Evolutionary conservation across 306 rosid genomes (phyloP).

Genomic region (Prunus fruticosa): DNA sequence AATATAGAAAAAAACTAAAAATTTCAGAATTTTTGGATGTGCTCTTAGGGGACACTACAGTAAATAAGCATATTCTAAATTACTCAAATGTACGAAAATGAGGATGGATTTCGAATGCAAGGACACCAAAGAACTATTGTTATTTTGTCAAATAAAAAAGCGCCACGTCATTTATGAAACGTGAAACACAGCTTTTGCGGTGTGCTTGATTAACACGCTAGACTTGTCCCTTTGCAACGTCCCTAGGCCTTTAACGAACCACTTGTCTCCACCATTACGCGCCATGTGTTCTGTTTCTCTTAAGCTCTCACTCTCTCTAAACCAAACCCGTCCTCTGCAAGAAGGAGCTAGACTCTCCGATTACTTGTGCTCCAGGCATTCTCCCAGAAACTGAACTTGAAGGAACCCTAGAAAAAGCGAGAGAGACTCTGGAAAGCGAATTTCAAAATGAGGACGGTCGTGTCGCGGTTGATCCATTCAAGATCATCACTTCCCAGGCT

Average conservation of each 20-base stretch:
- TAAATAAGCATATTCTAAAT: no score
- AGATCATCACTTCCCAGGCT: conserved; percentile 48
- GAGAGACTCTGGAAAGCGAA: not conserved
- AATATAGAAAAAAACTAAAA: no score
- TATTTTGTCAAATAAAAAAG: not conserved
- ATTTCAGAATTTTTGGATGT: no score
- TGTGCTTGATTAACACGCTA: not conserved
- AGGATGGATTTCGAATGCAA: not conserved
- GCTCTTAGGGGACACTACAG: no score
- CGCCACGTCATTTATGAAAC: not conserved
- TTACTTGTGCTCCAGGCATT: conserved; percentile 2
- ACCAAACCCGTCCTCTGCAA: not conserved
- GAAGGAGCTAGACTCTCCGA: conserved; percentile 4
- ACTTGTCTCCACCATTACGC: not conserved
- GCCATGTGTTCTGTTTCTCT: conserved; percentile 20
- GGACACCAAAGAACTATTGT: not conserved
- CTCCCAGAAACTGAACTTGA: no score
- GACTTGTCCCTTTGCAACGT: not conserved
- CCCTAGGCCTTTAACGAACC: not conserved
- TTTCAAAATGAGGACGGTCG: conserved; percentile 53
- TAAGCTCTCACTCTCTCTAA: not conserved
- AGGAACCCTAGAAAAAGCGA: conserved; percentile 1
- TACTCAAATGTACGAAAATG: no score
- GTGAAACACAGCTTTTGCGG: not conserved
- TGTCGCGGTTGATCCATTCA: conserved; percentile 72